Evolutionary conservation across 352 stramenopile genomes (phyloP).

Genomic region (Globisporangium cystogenes): DNA sequence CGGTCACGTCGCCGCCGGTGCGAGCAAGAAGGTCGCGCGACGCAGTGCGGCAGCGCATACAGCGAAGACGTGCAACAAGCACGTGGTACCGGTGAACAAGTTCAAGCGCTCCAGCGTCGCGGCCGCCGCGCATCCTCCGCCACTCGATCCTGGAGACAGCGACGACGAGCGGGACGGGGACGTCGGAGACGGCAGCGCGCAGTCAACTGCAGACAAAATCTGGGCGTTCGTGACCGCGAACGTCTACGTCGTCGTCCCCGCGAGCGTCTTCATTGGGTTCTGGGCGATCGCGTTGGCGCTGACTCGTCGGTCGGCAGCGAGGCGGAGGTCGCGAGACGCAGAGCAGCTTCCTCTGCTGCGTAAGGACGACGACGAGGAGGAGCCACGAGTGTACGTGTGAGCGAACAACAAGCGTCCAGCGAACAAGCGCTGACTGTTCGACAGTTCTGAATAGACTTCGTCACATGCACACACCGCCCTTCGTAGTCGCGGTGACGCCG

Average conservation of each 20-base stretch:
- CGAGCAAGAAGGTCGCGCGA: slow-evolving; percentile 2
- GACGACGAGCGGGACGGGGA: not conserved
- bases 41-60: not conserved
- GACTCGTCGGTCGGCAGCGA: not conserved
- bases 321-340: not conserved
- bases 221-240: not conserved
- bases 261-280: slow-evolving; percentile 1
- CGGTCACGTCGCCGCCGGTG: not conserved
- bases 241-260: not conserved
- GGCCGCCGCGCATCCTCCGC: not conserved
- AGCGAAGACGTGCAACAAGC: not conserved
- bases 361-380: not conserved
- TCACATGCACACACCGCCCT: too few relatives aligned
- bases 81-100: not conserved
- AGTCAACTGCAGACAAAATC: not conserved
- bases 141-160: not conserved
- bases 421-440: too few relatives aligned
- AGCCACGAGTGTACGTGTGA: slow-evolving; percentile 3
- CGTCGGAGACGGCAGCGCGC: not conserved
- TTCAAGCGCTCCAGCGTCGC: not conserved
- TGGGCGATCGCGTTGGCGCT: not conserved
- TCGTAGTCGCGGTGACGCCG: not conserved
- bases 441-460: too few relatives aligned
- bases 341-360: not conserved
- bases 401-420: too few relatives aligned